Evolutionary conservation across 2,329 filamentous ascomycete species (phyloP).

Genomic region (Aspergillus sclerotialis): DNA sequence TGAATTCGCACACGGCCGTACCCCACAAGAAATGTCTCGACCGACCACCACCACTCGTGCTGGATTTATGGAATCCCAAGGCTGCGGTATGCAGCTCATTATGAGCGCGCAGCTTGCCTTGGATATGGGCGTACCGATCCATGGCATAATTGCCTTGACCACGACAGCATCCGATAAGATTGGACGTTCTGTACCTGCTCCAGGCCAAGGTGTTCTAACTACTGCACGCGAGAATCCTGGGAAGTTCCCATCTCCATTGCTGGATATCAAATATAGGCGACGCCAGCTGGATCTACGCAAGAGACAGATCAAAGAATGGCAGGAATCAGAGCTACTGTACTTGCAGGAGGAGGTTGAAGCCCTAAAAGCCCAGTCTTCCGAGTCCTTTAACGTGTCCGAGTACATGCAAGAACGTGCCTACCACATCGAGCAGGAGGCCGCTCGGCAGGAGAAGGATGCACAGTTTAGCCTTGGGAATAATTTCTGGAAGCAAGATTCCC

Average conservation of each 20-base stretch:
- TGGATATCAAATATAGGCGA: conserved; percentile 96
- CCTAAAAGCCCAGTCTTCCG: conserved; percentile 69
- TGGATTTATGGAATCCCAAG: conserved; percentile 99
- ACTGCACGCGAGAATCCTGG: conserved; percentile 84
- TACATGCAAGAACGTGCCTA: conserved; percentile 77
- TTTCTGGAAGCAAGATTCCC: conserved; percentile 95
- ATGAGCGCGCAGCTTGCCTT: conserved; percentile 95
- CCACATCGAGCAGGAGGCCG: conserved; percentile 83
- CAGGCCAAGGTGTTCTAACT: conserved; percentile 92
- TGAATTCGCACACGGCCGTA: conserved; percentile 90
- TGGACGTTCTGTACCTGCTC: conserved; percentile 91
- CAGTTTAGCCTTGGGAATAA: conserved; percentile 91
- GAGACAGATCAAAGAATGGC: conserved; percentile 92
- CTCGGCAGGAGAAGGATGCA: conserved; percentile 86
- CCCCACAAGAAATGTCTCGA: conserved; percentile 94
- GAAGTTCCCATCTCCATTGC: conserved; percentile 89
- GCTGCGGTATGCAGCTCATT: conserved; percentile 95
- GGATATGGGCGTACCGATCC: conserved; percentile 98
- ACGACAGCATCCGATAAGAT: conserved; percentile 99
- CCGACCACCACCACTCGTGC: conserved; percentile 94
- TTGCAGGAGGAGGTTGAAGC: conserved; percentile 87
- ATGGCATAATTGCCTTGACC: conserved; percentile 87
- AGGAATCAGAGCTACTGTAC: conserved; percentile 88
- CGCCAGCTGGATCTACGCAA: conserved; percentile 91
- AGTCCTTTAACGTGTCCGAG: conserved; percentile 70